phyloP scores from a whole-genome alignment of 169 alveolate genomes.

The Eimeria brunetti region DNA sequence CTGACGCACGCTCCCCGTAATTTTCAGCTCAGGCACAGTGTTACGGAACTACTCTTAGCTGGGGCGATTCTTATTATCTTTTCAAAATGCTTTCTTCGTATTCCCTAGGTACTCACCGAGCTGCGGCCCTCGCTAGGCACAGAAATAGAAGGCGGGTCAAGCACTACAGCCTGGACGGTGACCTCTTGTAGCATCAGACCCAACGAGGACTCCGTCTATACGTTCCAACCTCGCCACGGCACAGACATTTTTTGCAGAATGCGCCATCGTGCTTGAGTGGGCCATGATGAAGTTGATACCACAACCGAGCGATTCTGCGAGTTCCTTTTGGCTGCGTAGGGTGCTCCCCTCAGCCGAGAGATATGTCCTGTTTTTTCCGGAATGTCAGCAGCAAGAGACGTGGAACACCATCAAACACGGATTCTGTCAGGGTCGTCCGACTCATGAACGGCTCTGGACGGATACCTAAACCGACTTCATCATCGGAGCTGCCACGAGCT shows the following conservation, averaged over 20 bases:
- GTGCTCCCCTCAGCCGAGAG: background rate
- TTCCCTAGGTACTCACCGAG: background rate
- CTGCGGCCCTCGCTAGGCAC: background rate
- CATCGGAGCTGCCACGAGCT: too few species aligned
- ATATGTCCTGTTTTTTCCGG: background rate
- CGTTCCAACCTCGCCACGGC: background rate
- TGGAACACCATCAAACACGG: background rate
- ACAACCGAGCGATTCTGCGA: too few species aligned
- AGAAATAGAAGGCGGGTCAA: background rate
- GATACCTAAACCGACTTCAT: background rate
- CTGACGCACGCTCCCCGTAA: background rate
- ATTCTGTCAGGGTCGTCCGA: background rate
- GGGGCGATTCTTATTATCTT: background rate
- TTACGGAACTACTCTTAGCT: background rate
- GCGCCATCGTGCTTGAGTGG: background rate
- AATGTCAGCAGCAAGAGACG: background rate
- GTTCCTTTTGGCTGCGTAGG: background rate
- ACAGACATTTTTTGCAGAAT: background rate
- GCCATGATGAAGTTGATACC: background rate
- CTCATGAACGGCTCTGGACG: background rate
- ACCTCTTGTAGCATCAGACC: background rate
- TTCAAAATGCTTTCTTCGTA: background rate
- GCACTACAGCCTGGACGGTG: background rate
- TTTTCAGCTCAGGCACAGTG: background rate
- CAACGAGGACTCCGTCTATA: background rate